phyloP scores from a whole-genome alignment of 1,139 yeast species.

The Yamadazyma sp. region DNA sequence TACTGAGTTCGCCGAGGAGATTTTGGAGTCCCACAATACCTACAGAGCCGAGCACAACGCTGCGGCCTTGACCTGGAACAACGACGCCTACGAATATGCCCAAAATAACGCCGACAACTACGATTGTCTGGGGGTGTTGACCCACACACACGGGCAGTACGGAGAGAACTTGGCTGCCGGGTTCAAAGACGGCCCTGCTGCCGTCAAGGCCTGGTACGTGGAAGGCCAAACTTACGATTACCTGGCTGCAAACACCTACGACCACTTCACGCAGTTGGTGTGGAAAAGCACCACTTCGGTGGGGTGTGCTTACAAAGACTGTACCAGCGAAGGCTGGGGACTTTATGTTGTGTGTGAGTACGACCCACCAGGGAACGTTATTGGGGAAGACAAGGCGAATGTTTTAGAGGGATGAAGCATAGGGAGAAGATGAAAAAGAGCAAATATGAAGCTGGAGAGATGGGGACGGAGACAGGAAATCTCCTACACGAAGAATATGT shows the following conservation, averaged over 20 bases:
- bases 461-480: background rate
- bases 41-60: conserved; percentile 71
- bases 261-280: conserved; percentile 85
- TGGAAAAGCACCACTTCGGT: conserved; percentile 71
- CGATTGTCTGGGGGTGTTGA: conserved; percentile 66
- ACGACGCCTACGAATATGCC: conserved; percentile 63
- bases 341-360: conserved; percentile 55
- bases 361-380: conserved; percentile 51
- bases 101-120: conserved; percentile 66
- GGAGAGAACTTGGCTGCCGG: conserved; percentile 93
- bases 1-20: conserved; percentile 16
- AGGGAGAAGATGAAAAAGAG: background rate
- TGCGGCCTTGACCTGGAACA: conserved; percentile 61
- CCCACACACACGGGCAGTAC: conserved; percentile 75
- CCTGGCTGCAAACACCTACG: conserved; percentile 36
- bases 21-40: conserved; percentile 54
- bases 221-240: conserved; percentile 65
- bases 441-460: background rate
- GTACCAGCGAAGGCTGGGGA: conserved; percentile 48
- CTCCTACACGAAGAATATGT: too few relatives aligned
- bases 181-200: conserved; percentile 48
- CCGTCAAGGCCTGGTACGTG: conserved; percentile 81
- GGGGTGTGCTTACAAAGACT: conserved; percentile 71
- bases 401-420: conserved; percentile 32
- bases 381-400: conserved; percentile 49